Percentiles rank a stretch among this genome's conserved stretches.
Evolutionary conservation across 139 green algal genomes (phyloP).

Genomic region (Pleodorina starrii): DNA sequence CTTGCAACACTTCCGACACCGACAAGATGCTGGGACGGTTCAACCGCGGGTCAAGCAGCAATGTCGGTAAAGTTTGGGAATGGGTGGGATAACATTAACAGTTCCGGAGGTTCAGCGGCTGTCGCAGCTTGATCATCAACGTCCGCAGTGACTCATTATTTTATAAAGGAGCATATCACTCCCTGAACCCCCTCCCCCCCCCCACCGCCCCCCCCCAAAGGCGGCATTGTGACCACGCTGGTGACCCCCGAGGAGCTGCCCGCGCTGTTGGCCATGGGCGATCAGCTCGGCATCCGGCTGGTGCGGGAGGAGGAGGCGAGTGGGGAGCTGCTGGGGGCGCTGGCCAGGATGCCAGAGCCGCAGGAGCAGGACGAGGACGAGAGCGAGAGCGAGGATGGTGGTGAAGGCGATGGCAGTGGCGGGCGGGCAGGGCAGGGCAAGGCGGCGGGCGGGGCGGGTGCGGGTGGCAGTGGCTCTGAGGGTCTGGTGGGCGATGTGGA

Average conservation of each 20-base stretch:
- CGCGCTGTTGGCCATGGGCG: constrained; percentile 62
- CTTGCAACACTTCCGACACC: no score
- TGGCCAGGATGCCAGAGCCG: neutral
- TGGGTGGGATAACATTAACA: no score
- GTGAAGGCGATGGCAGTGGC: neutral
- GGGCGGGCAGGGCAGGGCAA: neutral
- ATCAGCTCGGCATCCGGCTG: constrained; percentile 66
- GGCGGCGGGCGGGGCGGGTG: neutral
- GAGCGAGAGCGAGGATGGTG: constrained; percentile 18
- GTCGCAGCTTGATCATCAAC: no score
- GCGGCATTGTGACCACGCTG: constrained; percentile 77
- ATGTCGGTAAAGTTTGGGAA: no score
- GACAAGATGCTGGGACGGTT: no score
- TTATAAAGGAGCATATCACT: no score
- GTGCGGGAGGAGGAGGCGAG: constrained; percentile 45
- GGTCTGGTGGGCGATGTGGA: constrained; percentile 62
- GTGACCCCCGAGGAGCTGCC: constrained; percentile 69
- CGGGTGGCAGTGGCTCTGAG: no score
- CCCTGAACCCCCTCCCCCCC: no score
- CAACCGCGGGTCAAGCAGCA: no score
- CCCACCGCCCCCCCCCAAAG: no score
- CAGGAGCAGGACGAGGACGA: neutral
- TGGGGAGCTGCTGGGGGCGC: constrained; percentile 25
- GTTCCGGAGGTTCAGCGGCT: no score
- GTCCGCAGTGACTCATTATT: no score